Percentiles rank a stretch among this genome's conserved stretches.
These are phyloP conservation scores for Solanum hybrid DNA, from an alignment of 305 asterid species.

Conservation along the genomic window DNA sequence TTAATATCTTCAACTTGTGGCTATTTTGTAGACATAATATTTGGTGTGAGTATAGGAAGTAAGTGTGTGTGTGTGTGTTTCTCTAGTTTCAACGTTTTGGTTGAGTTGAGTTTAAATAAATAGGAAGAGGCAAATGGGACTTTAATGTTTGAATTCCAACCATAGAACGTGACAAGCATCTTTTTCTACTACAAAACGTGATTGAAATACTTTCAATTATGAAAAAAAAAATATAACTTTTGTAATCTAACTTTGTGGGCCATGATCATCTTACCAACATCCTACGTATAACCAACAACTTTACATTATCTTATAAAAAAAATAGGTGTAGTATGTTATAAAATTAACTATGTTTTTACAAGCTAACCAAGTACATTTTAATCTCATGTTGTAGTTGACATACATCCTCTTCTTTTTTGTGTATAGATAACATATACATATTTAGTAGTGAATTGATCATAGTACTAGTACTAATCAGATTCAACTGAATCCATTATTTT, in stretches of 20 bases:
- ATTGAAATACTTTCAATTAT: neutral
- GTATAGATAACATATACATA: neutral
- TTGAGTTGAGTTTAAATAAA: constrained; percentile 23
- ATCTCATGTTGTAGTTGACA: neutral
- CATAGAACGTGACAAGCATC: constrained; percentile 39
- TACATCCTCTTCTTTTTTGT: neutral
- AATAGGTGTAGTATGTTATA: neutral
- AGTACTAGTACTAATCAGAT: neutral
- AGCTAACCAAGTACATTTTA: neutral
- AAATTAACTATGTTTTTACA: neutral
- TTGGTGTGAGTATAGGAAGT: neutral
- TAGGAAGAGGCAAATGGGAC: constrained; percentile 10
- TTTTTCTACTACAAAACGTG: constrained; percentile 14
- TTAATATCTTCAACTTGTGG: neutral
- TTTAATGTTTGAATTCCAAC: constrained; percentile 18
- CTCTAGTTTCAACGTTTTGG: neutral
- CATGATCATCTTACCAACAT: neutral
- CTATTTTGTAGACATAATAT: neutral
- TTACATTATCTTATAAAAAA: neutral
- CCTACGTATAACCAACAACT: neutral
- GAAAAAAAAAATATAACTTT: neutral
- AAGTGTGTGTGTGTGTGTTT: neutral
- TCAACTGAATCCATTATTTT: neutral
- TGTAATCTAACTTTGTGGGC: neutral
- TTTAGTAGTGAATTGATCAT: neutral